Percentiles rank a stretch among this genome's conserved stretches.
phyloP scores from a whole-genome alignment of 2,329 filamentous ascomycete genomes.

The Mollisia scopiformis region DNA sequence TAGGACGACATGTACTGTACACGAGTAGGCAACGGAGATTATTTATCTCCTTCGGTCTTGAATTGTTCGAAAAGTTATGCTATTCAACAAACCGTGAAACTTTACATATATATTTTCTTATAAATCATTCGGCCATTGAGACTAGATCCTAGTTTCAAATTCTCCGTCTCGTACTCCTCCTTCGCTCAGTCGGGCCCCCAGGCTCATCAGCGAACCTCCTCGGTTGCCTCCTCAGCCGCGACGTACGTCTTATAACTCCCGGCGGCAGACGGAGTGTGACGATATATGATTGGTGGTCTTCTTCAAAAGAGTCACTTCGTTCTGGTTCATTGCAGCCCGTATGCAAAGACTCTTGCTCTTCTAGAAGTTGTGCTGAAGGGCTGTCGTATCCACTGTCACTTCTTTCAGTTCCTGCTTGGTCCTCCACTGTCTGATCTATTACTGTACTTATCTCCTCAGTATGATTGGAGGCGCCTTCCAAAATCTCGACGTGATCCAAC shows the following conservation, averaged over 20 bases:
- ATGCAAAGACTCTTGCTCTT: not conserved
- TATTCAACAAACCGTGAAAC: too few species aligned
- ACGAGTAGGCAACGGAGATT: too few species aligned
- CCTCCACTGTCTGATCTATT: not conserved
- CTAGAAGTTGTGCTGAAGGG: not conserved
- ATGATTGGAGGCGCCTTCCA: not conserved
- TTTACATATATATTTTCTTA: too few species aligned
- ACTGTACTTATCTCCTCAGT: not conserved
- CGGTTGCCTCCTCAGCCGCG: not conserved
- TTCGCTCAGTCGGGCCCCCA: not conserved
- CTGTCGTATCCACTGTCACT: not conserved
- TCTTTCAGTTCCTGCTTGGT: not conserved
- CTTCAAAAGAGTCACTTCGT: not conserved
- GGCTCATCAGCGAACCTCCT: not conserved
- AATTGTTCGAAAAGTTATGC: too few species aligned
- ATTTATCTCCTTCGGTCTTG: too few species aligned
- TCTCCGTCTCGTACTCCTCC: not conserved
- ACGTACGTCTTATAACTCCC: not conserved
- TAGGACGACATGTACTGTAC: too few species aligned
- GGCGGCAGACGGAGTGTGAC: not conserved
- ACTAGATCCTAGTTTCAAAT: not conserved
- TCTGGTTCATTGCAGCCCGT: not conserved
- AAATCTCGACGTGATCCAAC: not conserved
- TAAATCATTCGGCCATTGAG: too few species aligned
- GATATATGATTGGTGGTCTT: not conserved